These are phyloP conservation scores for Orbilia oligospora DNA, from an alignment of 2,329 filamentous ascomycete species.

Conservation along the genomic window DNA sequence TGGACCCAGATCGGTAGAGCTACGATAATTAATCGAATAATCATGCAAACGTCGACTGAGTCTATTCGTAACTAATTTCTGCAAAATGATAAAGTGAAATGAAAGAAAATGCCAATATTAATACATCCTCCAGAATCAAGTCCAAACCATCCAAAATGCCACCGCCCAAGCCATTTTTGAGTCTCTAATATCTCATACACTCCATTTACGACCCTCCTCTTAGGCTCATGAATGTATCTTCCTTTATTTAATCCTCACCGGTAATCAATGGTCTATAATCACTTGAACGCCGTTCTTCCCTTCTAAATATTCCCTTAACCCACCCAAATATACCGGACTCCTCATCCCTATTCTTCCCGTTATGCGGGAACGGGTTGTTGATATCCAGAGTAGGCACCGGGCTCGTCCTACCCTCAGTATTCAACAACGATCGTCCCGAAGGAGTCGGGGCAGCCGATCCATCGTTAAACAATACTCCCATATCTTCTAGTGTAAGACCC, in stretches of 20 bases:
- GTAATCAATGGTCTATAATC: conserved; percentile 67
- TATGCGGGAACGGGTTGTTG: conserved; percentile 68
- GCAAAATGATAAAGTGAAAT: not conserved
- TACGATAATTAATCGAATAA: not conserved
- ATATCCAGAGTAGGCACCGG: conserved; percentile 86
- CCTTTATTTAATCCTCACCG: conserved; percentile 60
- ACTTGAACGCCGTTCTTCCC: conserved; percentile 67
- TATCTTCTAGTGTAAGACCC: conserved; percentile 94
- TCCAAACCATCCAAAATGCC: not conserved
- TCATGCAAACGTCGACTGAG: not conserved
- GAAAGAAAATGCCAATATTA: not conserved
- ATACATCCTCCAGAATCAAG: conserved; percentile 1
- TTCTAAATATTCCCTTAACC: conserved; percentile 77
- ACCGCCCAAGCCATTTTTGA: not conserved
- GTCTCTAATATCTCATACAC: not conserved
- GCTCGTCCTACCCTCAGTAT: conserved; percentile 72
- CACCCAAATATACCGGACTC: conserved; percentile 76
- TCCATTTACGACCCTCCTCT: not conserved
- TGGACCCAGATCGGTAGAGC: not conserved
- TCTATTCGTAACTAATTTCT: not conserved
- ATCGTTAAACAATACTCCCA: conserved; percentile 95
- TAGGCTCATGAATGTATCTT: not conserved
- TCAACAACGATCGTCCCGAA: conserved; percentile 64
- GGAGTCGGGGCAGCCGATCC: conserved; percentile 65
- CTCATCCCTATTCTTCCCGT: conserved; percentile 22